Base-by-base conservation (phyloP, 2,329 filamentous ascomycete species). In the Ophiostoma sp. region DNA sequence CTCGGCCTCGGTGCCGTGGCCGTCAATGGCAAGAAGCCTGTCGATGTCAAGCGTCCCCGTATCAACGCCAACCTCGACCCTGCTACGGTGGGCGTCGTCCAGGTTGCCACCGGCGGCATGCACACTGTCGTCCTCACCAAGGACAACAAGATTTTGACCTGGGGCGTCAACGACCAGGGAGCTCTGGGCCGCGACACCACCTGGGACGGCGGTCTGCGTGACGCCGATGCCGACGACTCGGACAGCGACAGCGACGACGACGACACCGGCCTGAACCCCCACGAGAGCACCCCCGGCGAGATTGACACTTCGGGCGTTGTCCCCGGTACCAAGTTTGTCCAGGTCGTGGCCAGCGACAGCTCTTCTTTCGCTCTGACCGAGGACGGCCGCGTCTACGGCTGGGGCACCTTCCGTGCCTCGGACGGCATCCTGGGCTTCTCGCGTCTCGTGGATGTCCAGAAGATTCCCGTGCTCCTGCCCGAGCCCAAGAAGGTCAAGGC, bases 161-260 rank as follows among this genome's bases (percentile, higher is more conserved):
- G 93, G 93, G 93, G 93, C 71, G 93, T 96, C 77, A 96, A 96
- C 80, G 93, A 97, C 79, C 90, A 94, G 79, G 92, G 92, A 75
- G 92, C 93, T 9, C 87, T 97, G 50, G 93, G 93, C 57, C 87
- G 93, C 79, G 88, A 93, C 79, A 95, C 92, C 2, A 82, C 83
- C 2, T 89, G 88, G 84, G 86, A 88, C 2, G 89, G 89, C 66
- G 88, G 88, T 15, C 80, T 86, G 69, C 83, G 86, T 66, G 87
- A 89, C 71, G 85, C 85, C 17, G 88, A 89, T 17, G 80, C 82
- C 17, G 84, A 85, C 64, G 78, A 79, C 2, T 77, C 79, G 9
- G 79, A 78, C 17, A 76, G 78, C 28, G 78, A 80, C 1, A 77
- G 79, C 12, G 79, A 78, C 11, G 77, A 79, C 52, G 77, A 78